Base-by-base conservation (phyloP, 805 yeast species). In the Yarrowia divulgata region DNA sequence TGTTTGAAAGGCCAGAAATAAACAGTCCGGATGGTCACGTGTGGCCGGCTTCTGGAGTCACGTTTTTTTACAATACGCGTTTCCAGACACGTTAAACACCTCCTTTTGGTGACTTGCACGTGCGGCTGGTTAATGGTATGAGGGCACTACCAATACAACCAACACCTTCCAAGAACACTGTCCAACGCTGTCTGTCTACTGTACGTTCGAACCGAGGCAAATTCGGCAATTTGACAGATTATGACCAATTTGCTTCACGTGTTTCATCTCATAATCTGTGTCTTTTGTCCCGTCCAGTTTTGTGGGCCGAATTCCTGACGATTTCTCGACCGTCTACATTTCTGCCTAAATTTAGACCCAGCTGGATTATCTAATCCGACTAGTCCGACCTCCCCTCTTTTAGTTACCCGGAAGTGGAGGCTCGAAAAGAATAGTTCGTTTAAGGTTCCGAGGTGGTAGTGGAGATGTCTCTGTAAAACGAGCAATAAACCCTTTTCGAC, bases 41-140 rank as follows among this genome's bases (percentile, higher is more conserved):
- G 14, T 39, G 10, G 14, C 42, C 42, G 16, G 1, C 39, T 35
- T 3, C 39, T 9, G 12, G 39, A 35, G 12, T 9, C 39, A 35
- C 39, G 39, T 35, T 3, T 35, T 35, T 35, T 1, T 1, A 35
- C 39, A 9, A 7, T n/a, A 13, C 29, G 29, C 29, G 29, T 23
- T 23, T 23, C 29, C 39, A 50, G 34, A 29, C 54, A 48, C 54
- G 54, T 48, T 13, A 48, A 16, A 29, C 37, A 12, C 7, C 12
- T 29, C 10, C 42, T 5, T n/a, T 14, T 39, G 10, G 42, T 39
- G 12, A 13, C 42, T 52, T 52, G 58, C 43, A 52, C 58, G 43
- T 52, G 58, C 58, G 58, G 58, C 58, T 52, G 55, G 39, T 10
- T 9, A 34, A 34, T 9, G 37, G 37, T 3, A 34, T 34, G 10